Base-by-base conservation (phyloP, 1,139 yeast species). In the Arxiozyma bovina region DNA sequence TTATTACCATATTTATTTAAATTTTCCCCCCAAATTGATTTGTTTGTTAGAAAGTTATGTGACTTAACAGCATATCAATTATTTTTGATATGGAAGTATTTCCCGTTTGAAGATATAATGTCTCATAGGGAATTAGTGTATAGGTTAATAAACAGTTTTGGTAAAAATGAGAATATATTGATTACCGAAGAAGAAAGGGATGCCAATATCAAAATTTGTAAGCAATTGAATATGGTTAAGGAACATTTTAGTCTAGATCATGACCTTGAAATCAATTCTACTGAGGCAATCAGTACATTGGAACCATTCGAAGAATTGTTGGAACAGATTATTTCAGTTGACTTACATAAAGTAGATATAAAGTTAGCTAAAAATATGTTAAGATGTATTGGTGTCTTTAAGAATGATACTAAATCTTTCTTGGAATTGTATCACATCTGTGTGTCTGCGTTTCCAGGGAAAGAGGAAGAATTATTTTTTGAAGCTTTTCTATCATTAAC, bases 371-470 rank as follows among this genome's bases (percentile, higher is more conserved):
- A 53, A 27, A 50, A 46, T 15, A 45, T 69, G 1, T 57, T 79
- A 25, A 75, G 75, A 55, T 58, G 68, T 6, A 68, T 70, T 50
- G 83, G 82, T 0, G 68, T 75, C 57, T 61, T 70, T 57, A 59
- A 60, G n/a, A 60, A 66, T 41, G 74, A 79, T 53, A 67, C 75
- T 15, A 70, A 71, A 20, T 63, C 66, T 34, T 71, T 81, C 0
- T 68, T 81, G 38, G 71, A 72, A 15, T 64, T 76, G 8, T 82
- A 79, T 63, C 78, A 81, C 55, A 73, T 74, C 27, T 81, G 75
- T 61, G 77, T 80, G 50, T 56, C 63, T 1, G 60, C 62, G 12
- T 69, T 78, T 11, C 71, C 79, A 1, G 61, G 61, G 8, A 67
- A 70, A 7, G 63, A 75, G 6, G 76, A 77, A 53, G 70, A 69